Conservation (phyloP, 148 eudicot species). For the Camellia japonica region DNA sequence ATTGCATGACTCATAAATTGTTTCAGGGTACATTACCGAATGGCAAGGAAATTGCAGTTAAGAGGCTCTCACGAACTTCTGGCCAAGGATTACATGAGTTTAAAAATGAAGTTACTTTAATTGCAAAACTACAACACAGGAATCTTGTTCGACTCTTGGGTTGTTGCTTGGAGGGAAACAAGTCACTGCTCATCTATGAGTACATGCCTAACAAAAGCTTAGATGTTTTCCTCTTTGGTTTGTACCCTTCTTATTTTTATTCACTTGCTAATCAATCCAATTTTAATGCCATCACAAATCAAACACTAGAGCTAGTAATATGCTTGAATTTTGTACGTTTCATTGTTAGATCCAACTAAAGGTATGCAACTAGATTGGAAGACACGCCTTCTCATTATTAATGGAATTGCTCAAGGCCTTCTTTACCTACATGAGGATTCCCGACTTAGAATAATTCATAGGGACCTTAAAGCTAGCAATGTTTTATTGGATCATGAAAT, state of each 20-base stretch:
- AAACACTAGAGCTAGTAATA: no score
- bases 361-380: constrained; percentile 13
- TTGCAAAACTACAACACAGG: constrained; percentile 37
- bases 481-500: no score
- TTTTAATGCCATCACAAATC: neutral
- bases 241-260: neutral
- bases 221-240: constrained; percentile 7
- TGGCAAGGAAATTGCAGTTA: constrained; percentile 38
- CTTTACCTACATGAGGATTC: constrained; percentile 15
- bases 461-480: no score
- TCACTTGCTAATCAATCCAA: no score
- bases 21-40: constrained; percentile 29
- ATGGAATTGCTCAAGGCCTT: neutral
- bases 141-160: constrained; percentile 37
- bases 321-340: neutral
- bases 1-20: neutral
- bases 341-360: constrained; percentile 17
- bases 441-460: constrained; percentile 12
- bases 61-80: constrained; percentile 32
- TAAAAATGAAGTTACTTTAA: constrained; percentile 33
- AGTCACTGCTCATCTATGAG: constrained; percentile 35
- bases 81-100: constrained; percentile 34
- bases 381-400: neutral
- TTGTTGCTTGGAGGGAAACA: constrained; percentile 21
- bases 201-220: constrained; percentile 38